Base-by-base conservation (phyloP, 2,329 filamentous ascomycete genomes). In the Hortaea sp. region DNA sequence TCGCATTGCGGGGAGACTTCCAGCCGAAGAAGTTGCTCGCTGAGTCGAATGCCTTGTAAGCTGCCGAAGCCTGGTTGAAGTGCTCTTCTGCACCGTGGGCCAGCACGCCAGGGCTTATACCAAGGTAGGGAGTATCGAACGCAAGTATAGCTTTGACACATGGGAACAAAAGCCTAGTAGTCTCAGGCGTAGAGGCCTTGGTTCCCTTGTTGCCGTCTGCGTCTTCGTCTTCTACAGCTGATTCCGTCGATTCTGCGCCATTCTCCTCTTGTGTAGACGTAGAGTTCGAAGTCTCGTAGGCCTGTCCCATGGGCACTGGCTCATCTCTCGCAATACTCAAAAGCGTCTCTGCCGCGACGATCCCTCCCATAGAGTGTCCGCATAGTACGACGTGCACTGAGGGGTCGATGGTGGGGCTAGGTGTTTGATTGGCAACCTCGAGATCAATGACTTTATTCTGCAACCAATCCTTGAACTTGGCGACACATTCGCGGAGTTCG, bases 381-480 rank as follows among this genome's bases (percentile, higher is more conserved):
- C 94, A 71, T 11, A 95, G 76, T 41, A 95, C 76, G 29, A 85
- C 84, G 59, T 81, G 82, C 13, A 95, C 87, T 0, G 84, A 88
- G 5, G 88, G 88, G 50, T 94, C 87, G 52, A 94, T 76, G 0
- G 86, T 94, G 0, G 89, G 89, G 5, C 84, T 89, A 1, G 85
- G 78, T 0, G 88, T 90, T 40, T 76, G 75, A 55, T 85, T 84
- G 29, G 77, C 81, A 47, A 95, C 89, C 68, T 98, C 90, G 58
- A 95, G 73, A 65, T 97, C 92, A 57, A 97, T 95, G 57, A 97
- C 86, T 58, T 86, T 86, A 62, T 95, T 84, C 54, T 89, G 81
- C 11, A 97, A 78, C 87, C 86, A 92, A 67, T 85, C 82, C 53
- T 82, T 79, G 66, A 92, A 89, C 29, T 78, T 74, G 49, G 72